Conservation (phyloP, 768 basidiomycete species). For the Suillus cothurnatus region DNA sequence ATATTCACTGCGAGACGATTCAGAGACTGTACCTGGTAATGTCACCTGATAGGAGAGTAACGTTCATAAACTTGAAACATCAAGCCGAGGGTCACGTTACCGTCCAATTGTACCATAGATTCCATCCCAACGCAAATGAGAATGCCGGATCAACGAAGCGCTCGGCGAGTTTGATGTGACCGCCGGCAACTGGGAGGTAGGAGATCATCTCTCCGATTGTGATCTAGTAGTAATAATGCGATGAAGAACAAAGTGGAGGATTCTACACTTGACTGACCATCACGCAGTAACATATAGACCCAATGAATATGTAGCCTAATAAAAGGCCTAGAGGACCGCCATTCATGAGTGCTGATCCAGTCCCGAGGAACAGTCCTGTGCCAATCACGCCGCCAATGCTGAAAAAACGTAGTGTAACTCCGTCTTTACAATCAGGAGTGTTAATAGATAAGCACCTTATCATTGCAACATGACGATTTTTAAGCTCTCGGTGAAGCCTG, state of each 20-base stretch:
- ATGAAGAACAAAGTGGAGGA: background rate
- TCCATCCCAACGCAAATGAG: constrained; percentile 46
- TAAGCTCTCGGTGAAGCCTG: constrained; percentile 29
- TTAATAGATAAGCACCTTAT: constrained; percentile 25
- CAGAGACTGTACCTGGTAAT: constrained; percentile 22
- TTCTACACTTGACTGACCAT: constrained; percentile 39
- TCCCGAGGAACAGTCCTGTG: constrained; percentile 40
- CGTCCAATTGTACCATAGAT: constrained; percentile 44
- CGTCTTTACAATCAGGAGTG: background rate
- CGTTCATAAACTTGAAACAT: background rate
- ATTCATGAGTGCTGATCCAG: constrained; percentile 35
- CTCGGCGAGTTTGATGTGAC: constrained; percentile 49
- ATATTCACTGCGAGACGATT: background rate
- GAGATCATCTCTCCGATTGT: constrained; percentile 49
- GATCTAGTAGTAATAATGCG: constrained; percentile 14
- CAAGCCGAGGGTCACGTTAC: constrained; percentile 17
- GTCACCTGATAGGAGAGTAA: constrained; percentile 19
- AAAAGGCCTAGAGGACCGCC: constrained; percentile 53
- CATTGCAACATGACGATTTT: constrained; percentile 39
- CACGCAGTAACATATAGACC: constrained; percentile 39
- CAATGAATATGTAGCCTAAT: constrained; percentile 41
- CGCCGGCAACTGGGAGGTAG: constrained; percentile 46
- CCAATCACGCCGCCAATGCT: constrained; percentile 44
- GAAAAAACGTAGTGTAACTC: background rate
- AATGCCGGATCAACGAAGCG: constrained; percentile 49